Percentiles rank a stretch among this genome's conserved stretches.
phyloP scores from a whole-genome alignment of 495 filamentous ascomycete genomes.

The Aspergillus bridgeri region DNA sequence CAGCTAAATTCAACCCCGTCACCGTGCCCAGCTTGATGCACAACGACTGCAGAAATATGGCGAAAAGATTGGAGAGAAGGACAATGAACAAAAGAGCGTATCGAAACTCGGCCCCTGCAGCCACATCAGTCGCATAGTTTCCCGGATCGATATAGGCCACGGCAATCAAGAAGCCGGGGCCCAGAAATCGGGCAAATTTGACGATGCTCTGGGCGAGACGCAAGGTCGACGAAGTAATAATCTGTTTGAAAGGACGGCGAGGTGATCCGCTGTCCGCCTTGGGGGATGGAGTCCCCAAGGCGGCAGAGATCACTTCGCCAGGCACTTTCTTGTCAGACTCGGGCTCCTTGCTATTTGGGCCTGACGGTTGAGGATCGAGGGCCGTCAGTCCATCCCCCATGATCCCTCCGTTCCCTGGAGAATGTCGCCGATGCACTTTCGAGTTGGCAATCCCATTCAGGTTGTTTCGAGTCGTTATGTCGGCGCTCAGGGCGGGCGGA shows the following conservation, averaged over 20 bases:
- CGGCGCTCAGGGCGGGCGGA: slow-evolving; percentile 51
- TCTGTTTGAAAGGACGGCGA: slow-evolving; percentile 35
- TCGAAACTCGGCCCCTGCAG: slow-evolving; percentile 62
- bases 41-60: slow-evolving; percentile 77
- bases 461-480: slow-evolving; percentile 60
- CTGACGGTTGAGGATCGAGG: slow-evolving; percentile 23
- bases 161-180: slow-evolving; percentile 81
- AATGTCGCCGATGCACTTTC: slow-evolving; percentile 35
- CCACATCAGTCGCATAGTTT: slow-evolving; percentile 82
- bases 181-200: slow-evolving; percentile 74
- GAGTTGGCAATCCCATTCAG: slow-evolving; percentile 55
- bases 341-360: slow-evolving; percentile 23
- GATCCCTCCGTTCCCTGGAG: slow-evolving; percentile 18
- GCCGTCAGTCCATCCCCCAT: slow-evolving; percentile 24
- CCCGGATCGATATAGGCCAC: slow-evolving; percentile 81
- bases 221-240: slow-evolving; percentile 15
- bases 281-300: slow-evolving; percentile 33
- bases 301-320: slow-evolving; percentile 35
- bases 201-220: slow-evolving; percentile 35
- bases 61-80: slow-evolving; percentile 78
- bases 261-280: slow-evolving; percentile 35
- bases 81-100: slow-evolving; percentile 77
- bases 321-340: slow-evolving; percentile 24
- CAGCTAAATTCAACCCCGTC: slow-evolving; percentile 75
- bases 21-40: slow-evolving; percentile 85